Base-by-base conservation (phyloP, 75 land plant species). In the Cupressus sempervirens region DNA sequence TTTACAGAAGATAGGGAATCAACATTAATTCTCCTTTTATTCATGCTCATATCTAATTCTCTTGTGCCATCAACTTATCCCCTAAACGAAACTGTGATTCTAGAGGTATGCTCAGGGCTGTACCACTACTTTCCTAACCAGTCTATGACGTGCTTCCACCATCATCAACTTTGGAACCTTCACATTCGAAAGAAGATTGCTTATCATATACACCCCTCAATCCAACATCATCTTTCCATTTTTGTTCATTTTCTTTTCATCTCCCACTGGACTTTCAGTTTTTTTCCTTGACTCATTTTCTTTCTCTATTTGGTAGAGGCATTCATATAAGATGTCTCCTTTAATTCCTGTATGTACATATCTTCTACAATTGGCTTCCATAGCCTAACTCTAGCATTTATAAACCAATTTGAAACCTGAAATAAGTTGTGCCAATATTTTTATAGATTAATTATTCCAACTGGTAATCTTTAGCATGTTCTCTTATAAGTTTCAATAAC, bases 291-390 rank as follows among this genome's bases (percentile, higher is more conserved):
- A 26, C 13, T 90, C 88, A 12, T 82, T 40, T 29, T 56, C 82
- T 87, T 88, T 83, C 84, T 88, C 41, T 45, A 40, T 43, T 11
- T 16, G 7, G 29, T 12, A 14, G 41, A 7, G n/a, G 41, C 48
- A 67, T 34, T 76, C 79, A 85, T 54, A 75, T 48, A 35, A 18
- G 87, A 72, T 50, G 83, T 45, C 36, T 93, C 93, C 23, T 85
- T 82, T 45, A 86, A 86, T 76, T 93, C 94, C 1, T 90, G 91
- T 43, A 65, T 73, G 83, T 94, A 91, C 79, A 94, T 93, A 50
- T 94, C 95, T 82, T 94, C 95, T 23, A 94, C 94, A 94, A 94
- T 91, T 4, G 96, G 96, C 89, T 94, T 94, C 96, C 96, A 94
- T 1, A 94, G n/a, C n/a, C n/a, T n/a, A n/a, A n/a, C n/a, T n/a